Evolutionary conservation across 2,329 filamentous ascomycete species (phyloP).

Genomic region (Fusarium miscanthi): DNA sequence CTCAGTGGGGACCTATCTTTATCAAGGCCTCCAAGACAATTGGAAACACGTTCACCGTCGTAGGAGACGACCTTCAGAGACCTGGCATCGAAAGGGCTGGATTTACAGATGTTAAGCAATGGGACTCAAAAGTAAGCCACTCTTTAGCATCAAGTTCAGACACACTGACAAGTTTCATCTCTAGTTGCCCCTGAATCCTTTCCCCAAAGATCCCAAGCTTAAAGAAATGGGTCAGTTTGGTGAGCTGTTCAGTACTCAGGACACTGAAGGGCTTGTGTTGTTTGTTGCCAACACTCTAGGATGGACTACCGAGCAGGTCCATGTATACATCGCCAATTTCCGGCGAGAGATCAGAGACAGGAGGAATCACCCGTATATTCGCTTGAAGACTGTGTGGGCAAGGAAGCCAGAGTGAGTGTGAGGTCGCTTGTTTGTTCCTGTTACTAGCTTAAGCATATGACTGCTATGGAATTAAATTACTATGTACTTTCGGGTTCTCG

Average conservation of each 20-base stretch:
- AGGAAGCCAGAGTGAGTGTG: slow-evolving; percentile 1
- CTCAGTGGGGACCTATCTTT: slow-evolving; percentile 28
- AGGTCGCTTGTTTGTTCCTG: background rate
- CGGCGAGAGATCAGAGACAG: slow-evolving; percentile 23
- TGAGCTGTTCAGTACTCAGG: slow-evolving; percentile 31
- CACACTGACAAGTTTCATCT: background rate
- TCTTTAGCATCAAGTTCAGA: accelerated
- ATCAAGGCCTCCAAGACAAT: slow-evolving; percentile 27
- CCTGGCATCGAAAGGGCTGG: slow-evolving; percentile 20
- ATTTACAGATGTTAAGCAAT: slow-evolving; percentile 31
- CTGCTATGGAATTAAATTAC: background rate
- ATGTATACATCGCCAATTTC: slow-evolving; percentile 30
- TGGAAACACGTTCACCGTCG: slow-evolving; percentile 32
- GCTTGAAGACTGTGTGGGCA: slow-evolving; percentile 11
- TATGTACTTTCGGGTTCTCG: background rate
- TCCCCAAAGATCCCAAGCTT: slow-evolving; percentile 28
- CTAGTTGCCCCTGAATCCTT: slow-evolving; percentile 27
- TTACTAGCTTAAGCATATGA: too few species aligned
- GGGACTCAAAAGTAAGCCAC: slow-evolving; percentile 21
- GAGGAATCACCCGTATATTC: slow-evolving; percentile 25
- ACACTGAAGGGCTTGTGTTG: slow-evolving; percentile 30
- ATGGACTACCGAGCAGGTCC: slow-evolving; percentile 20
- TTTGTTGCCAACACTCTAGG: slow-evolving; percentile 34
- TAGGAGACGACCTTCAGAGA: slow-evolving; percentile 23
- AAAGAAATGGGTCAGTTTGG: slow-evolving; percentile 36